Conservation (phyloP, 1,284 basidiomycete genomes). For the Ganoderma resinaceum region DNA sequence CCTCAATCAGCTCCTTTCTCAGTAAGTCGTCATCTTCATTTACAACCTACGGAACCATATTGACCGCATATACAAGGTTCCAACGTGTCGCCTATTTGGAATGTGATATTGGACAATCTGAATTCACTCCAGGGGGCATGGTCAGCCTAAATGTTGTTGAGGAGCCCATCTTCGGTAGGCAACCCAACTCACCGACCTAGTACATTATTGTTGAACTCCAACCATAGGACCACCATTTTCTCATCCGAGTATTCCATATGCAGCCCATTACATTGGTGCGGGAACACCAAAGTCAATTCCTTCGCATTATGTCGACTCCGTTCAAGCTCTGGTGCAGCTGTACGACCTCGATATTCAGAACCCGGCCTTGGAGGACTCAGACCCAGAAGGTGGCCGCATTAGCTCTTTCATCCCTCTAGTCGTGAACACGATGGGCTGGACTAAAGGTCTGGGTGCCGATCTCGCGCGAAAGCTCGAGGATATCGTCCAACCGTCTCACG, state of each 20-base stretch:
- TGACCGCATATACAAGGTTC: conserved; percentile 53
- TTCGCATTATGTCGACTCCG: conserved; percentile 77
- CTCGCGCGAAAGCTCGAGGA: conserved; percentile 76
- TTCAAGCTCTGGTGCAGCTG: conserved; percentile 72
- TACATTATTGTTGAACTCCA: conserved; percentile 3
- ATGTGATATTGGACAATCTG: conserved; percentile 93
- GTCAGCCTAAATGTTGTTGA: conserved; percentile 83
- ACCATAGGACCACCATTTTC: conserved; percentile 84
- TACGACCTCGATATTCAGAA: conserved; percentile 79
- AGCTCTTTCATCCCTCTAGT: conserved; percentile 79
- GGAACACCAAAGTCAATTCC: conserved; percentile 83
- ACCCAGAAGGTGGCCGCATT: conserved; percentile 48
- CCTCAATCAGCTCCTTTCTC: conserved; percentile 72
- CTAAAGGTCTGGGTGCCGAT: conserved; percentile 92
- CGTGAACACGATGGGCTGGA: conserved; percentile 98
- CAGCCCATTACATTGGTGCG: conserved; percentile 87
- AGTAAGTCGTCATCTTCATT: conserved; percentile 43
- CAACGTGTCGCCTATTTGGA: conserved; percentile 88
- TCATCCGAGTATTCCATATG: conserved; percentile 73
- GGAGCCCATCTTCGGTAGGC: conserved; percentile 70
- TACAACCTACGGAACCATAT: background rate
- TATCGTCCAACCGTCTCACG: conserved; percentile 66
- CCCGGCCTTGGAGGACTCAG: conserved; percentile 41
- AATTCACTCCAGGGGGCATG: conserved; percentile 90
- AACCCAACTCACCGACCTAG: background rate